Percentiles rank a stretch among this genome's conserved stretches.
phyloP scores from a whole-genome alignment of 139 green algal species.

The Yamagishiella unicocca region DNA sequence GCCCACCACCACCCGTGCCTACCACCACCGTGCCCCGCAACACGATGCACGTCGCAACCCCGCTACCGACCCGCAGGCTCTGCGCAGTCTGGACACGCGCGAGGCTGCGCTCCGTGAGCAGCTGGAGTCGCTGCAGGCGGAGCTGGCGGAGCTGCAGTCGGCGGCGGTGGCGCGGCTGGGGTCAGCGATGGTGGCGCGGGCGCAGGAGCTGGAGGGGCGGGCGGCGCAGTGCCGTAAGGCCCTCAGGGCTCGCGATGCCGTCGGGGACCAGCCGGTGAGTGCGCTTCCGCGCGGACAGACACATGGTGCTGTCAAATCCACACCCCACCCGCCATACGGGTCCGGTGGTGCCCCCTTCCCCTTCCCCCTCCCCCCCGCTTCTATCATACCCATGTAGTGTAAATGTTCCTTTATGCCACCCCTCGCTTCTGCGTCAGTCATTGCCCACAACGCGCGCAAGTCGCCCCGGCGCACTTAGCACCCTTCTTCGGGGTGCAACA shows the following conservation, averaged over 20 bases:
- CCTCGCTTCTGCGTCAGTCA: background rate
- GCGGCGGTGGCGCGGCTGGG: slow-evolving; percentile 21
- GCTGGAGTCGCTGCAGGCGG: slow-evolving; percentile 1
- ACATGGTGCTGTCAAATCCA: too few relatives aligned
- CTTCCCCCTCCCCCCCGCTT: background rate
- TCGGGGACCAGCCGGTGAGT: background rate
- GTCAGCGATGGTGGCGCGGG: background rate
- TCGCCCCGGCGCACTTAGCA: background rate
- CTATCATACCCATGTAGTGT: background rate
- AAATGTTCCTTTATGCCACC: background rate
- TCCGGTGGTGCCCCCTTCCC: background rate
- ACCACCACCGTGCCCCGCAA: too few relatives aligned
- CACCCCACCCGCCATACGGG: too few relatives aligned
- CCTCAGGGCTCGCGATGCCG: slow-evolving; percentile 27
- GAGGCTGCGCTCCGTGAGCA: slow-evolving; percentile 7
- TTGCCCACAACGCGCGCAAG: background rate
- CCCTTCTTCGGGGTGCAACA: background rate
- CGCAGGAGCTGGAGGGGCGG: slow-evolving; percentile 1
- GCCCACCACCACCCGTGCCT: background rate
- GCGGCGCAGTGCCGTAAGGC: background rate
- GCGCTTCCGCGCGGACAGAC: background rate
- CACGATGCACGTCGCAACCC: background rate
- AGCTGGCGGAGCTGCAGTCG: slow-evolving; percentile 37
- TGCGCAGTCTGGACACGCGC: background rate
- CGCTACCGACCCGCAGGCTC: background rate